Evolutionary conservation across 192 early-diverging fungal genomes (phyloP).

Genomic region (Gamsiella multidivaricata): DNA sequence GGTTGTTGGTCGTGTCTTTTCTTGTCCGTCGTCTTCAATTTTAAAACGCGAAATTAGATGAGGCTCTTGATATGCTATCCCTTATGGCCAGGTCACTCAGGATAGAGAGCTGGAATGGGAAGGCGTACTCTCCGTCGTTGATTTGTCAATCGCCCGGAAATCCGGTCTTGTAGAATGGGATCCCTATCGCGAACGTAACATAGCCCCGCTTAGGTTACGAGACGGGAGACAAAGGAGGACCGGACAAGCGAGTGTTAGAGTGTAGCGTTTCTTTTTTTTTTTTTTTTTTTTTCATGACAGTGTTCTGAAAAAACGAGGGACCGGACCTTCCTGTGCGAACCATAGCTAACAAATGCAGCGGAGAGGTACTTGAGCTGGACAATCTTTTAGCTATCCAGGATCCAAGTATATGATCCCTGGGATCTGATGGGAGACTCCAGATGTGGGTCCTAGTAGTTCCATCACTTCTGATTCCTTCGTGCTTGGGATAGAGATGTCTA

Average conservation of each 20-base stretch:
- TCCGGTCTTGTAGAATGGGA: neutral
- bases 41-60: neutral
- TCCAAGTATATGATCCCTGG: neutral
- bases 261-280: too few species aligned
- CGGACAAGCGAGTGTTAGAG: too few species aligned
- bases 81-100: slow-evolving; percentile 13
- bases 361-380: slow-evolving; percentile 5
- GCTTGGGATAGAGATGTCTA: neutral
- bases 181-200: too few species aligned
- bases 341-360: neutral
- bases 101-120: slow-evolving; percentile 8
- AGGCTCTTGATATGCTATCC: neutral
- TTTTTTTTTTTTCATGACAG: too few species aligned
- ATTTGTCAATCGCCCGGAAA: neutral
- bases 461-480: slow-evolving; percentile 3
- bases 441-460: neutral
- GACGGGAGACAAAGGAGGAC: too few species aligned
- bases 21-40: too few species aligned
- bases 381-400: neutral
- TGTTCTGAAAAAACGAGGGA: too few species aligned
- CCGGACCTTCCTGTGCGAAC: too few species aligned
- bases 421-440: slow-evolving; percentile 1
- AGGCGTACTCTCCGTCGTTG: slow-evolving; percentile 5
- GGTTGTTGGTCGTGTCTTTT: too few species aligned
- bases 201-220: too few species aligned